Conservation (phyloP, 2,329 filamentous ascomycete genomes). For the Coniochaeta hoffmannii region DNA sequence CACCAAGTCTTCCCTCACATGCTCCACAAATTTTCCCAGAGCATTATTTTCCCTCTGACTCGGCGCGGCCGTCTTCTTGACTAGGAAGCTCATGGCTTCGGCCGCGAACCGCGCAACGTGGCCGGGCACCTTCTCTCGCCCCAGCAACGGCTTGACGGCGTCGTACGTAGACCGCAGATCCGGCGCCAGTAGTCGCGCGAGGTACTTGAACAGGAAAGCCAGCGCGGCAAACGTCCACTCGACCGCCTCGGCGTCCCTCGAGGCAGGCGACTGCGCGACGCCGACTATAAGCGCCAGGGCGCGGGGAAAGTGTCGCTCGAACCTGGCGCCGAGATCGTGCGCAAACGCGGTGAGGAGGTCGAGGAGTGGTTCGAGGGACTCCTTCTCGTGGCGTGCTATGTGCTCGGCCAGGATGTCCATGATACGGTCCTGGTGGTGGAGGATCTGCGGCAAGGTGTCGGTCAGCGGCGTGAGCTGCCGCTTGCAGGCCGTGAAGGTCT, state of each 20-base stretch:
- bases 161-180: constrained; percentile 80
- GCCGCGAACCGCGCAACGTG: constrained; percentile 90
- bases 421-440: constrained; percentile 84
- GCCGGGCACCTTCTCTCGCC: constrained; percentile 71
- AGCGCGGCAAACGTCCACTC: constrained; percentile 96
- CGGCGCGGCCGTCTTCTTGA: constrained; percentile 77
- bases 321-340: constrained; percentile 80
- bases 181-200: constrained; percentile 78
- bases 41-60: constrained; percentile 66
- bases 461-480: constrained; percentile 68
- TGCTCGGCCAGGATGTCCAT: constrained; percentile 69
- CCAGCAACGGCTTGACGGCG: constrained; percentile 76
- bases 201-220: constrained; percentile 95
- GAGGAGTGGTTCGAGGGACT: constrained; percentile 78
- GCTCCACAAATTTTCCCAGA: constrained; percentile 61
- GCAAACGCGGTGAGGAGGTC: constrained; percentile 88
- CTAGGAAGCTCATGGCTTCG: constrained; percentile 87
- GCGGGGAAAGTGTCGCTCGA: constrained; percentile 79
- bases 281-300: constrained; percentile 69
- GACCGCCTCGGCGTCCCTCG: constrained; percentile 78
- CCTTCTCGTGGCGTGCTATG: constrained; percentile 68
- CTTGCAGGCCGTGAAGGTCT: constrained; percentile 70
- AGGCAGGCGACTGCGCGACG: constrained; percentile 59
- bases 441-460: constrained; percentile 84
- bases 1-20: constrained; percentile 63